Percentiles rank a stretch among this genome's conserved stretches.
These are phyloP conservation scores for Radiomyces spectabilis DNA, from an alignment of 192 early-diverging fungal genomes.

Conservation along the genomic window DNA sequence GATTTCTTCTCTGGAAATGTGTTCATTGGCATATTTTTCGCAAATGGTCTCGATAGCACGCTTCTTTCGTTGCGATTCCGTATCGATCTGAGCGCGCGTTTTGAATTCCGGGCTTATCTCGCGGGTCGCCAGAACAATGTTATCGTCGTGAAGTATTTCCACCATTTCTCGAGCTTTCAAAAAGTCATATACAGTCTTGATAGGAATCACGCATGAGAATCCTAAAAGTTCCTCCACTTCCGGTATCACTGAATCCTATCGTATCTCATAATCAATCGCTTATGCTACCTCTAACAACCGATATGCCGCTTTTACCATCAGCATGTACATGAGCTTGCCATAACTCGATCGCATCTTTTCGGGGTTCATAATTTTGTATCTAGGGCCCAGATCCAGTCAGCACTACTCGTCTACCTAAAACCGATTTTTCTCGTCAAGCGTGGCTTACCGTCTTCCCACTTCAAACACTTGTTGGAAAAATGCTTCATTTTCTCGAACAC, in stretches of 20 bases:
- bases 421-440: too few species aligned
- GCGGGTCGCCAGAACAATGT: constrained; percentile 63
- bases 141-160: constrained; percentile 76
- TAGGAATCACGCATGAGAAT: constrained; percentile 74
- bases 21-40: constrained; percentile 60
- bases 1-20: constrained; percentile 58
- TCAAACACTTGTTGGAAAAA: constrained; percentile 70
- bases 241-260: constrained; percentile 57
- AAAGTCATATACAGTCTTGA: constrained; percentile 84
- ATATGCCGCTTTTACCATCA: constrained; percentile 42
- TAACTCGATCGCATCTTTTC: constrained; percentile 96
- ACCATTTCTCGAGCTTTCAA: constrained; percentile 59
- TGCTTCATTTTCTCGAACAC: constrained; percentile 58
- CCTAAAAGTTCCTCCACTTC: constrained; percentile 70
- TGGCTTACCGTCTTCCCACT: constrained; percentile 50
- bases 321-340: constrained; percentile 92
- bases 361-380: constrained; percentile 87
- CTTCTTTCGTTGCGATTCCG: constrained; percentile 86
- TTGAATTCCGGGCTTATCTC: constrained; percentile 64
- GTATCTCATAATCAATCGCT: background rate
- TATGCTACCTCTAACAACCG: background rate
- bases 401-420: too few species aligned
- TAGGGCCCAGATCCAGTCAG: too few species aligned
- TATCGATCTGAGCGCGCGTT: constrained; percentile 57
- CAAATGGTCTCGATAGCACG: constrained; percentile 79